These are phyloP conservation scores for Sclerotinia minor DNA, from an alignment of 2,329 filamentous ascomycete species.

Conservation along the genomic window DNA sequence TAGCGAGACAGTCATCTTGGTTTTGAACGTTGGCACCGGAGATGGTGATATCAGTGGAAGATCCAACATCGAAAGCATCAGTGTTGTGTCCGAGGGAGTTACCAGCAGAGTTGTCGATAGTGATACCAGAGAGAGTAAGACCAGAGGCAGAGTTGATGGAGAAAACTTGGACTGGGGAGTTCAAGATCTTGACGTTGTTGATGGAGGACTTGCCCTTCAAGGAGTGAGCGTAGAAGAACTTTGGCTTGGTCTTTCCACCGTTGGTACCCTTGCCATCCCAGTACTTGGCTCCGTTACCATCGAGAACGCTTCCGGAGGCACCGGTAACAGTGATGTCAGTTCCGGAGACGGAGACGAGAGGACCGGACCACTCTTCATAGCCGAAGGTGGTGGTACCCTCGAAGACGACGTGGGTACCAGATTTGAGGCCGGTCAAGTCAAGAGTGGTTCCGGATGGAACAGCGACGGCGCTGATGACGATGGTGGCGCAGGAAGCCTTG, in stretches of 20 bases:
- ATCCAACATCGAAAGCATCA: slow-evolving; percentile 54
- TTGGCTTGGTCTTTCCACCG: slow-evolving; percentile 62
- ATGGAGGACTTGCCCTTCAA: slow-evolving; percentile 52
- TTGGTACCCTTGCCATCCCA: slow-evolving; percentile 63
- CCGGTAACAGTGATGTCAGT: slow-evolving; percentile 34
- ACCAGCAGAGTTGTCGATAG: slow-evolving; percentile 59
- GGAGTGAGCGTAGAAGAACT: slow-evolving; percentile 59
- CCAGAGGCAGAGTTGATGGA: slow-evolving; percentile 47
- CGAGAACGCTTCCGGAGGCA: slow-evolving; percentile 45
- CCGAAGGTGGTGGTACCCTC: slow-evolving; percentile 66
- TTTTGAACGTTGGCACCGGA: slow-evolving; percentile 54
- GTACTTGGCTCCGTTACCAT: slow-evolving; percentile 50
- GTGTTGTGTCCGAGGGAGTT: slow-evolving; percentile 52
- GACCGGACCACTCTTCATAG: slow-evolving; percentile 65
- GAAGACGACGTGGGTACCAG: slow-evolving; percentile 58
- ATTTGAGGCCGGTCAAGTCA: slow-evolving; percentile 54
- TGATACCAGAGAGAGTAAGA: slow-evolving; percentile 51
- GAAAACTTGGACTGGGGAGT: slow-evolving; percentile 57
- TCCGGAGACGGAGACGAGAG: slow-evolving; percentile 52
- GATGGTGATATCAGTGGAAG: slow-evolving; percentile 51
- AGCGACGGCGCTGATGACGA: slow-evolving; percentile 53
- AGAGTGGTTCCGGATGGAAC: slow-evolving; percentile 61
- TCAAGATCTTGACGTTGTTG: slow-evolving; percentile 52
- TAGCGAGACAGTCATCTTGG: slow-evolving; percentile 60
- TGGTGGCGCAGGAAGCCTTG: slow-evolving; percentile 55